phyloP scores from a whole-genome alignment of 2,329 filamentous ascomycete species.

The Cordyceps cicadae region DNA sequence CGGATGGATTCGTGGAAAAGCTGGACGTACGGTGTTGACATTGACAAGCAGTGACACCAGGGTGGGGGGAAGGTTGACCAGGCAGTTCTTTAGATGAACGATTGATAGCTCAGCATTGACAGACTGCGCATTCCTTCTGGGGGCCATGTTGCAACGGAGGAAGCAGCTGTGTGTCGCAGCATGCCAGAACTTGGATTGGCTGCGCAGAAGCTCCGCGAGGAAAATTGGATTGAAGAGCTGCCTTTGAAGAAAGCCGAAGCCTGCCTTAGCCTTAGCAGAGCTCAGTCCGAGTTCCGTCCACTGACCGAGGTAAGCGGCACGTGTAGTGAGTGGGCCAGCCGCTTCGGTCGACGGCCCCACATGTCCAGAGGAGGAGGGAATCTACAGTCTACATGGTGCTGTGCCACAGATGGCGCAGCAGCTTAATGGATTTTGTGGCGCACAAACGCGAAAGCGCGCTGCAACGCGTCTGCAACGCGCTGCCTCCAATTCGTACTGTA shows the following conservation, averaged over 20 bases:
- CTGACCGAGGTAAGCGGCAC: constrained; percentile 29
- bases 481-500: constrained; percentile 8
- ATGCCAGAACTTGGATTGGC: neutral
- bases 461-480: constrained; percentile 22
- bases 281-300: constrained; percentile 13
- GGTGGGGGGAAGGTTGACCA: constrained; percentile 83
- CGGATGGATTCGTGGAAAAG: neutral
- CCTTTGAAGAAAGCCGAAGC: neutral
- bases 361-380: no score
- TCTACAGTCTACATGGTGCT: no score
- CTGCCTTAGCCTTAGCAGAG: neutral
- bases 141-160: constrained; percentile 30
- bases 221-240: neutral
- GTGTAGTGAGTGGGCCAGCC: constrained; percentile 24
- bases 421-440: constrained; percentile 24
- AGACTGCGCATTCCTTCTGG: constrained; percentile 49
- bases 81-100: constrained; percentile 83
- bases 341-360: neutral
- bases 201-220: constrained; percentile 1
- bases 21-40: constrained; percentile 70
- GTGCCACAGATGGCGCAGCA: constrained; percentile 14
- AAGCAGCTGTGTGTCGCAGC: constrained; percentile 6
- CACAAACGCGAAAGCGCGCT: constrained; percentile 24
- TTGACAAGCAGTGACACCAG: constrained; percentile 80
- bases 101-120: constrained; percentile 77